Conservation (phyloP, 371 early-diverging fungal genomes). For the Mucor plumbeus region DNA sequence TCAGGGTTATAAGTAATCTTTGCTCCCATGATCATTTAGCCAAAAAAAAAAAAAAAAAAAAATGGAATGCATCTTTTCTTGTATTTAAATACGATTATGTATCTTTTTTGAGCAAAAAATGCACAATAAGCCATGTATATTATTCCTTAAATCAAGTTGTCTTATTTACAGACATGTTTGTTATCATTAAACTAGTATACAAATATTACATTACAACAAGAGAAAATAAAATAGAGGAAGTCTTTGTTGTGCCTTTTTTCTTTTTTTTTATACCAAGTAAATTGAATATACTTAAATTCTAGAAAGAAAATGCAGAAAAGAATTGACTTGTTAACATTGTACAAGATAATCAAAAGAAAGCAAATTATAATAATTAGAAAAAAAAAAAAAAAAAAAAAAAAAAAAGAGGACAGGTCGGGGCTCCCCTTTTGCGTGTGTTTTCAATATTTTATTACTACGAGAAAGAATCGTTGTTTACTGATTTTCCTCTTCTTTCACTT, state of each 20-base stretch:
- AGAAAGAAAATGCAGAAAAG: background rate
- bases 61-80: background rate
- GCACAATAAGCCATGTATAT: background rate
- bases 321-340: background rate
- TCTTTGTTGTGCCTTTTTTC: too few relatives aligned
- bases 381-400: slow-evolving; percentile 7
- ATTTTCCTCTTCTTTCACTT: slow-evolving; percentile 3
- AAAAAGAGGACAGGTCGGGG: slow-evolving; percentile 3
- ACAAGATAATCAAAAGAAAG: background rate
- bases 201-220: too few relatives aligned
- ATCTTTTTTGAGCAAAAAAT: background rate
- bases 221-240: too few relatives aligned
- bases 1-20: background rate
- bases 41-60: background rate
- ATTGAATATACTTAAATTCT: background rate
- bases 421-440: background rate
- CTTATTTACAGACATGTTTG: too few relatives aligned
- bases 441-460: slow-evolving; percentile 4
- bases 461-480: background rate
- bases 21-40: background rate
- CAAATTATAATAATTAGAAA: background rate
- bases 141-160: background rate
- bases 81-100: background rate
- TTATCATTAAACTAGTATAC: too few relatives aligned
- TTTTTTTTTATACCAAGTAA: background rate